Evolutionary conservation across 345 rosid genomes (phyloP).

Genomic region (Populus pruinosa): DNA sequence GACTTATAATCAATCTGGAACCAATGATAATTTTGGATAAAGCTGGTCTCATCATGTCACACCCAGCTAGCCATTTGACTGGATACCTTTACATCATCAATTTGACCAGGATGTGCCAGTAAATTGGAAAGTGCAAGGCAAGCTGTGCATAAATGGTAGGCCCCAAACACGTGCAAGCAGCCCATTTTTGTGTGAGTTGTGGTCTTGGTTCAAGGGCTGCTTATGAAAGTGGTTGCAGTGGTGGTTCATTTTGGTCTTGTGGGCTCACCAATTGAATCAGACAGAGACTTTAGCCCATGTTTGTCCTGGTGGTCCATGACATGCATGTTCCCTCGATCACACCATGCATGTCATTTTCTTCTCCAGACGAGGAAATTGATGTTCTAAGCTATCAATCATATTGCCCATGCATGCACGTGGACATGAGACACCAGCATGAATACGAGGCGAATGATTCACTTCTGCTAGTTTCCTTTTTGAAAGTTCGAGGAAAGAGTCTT

Average conservation of each 20-base stretch:
- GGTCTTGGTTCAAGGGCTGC: too few species aligned
- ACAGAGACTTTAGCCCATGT: not conserved
- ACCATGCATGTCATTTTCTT: not conserved
- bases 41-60: not conserved
- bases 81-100: not conserved
- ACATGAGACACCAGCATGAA: not conserved
- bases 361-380: not conserved
- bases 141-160: not conserved
- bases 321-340: not conserved
- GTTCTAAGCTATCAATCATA: not conserved
- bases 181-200: not conserved
- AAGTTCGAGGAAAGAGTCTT: not conserved
- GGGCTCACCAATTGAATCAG: not conserved
- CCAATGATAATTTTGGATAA: not conserved
- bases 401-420: constrained; percentile 17
- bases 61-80: not conserved
- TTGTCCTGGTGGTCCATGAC: not conserved
- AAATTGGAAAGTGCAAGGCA: not conserved
- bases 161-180: not conserved
- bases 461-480: not conserved
- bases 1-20: not conserved
- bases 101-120: not conserved
- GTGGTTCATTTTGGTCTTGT: not conserved
- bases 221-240: too few species aligned
- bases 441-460: not conserved